phyloP scores from a whole-genome alignment of 31 red algal species.

The Asparagopsis taxiformis region DNA sequence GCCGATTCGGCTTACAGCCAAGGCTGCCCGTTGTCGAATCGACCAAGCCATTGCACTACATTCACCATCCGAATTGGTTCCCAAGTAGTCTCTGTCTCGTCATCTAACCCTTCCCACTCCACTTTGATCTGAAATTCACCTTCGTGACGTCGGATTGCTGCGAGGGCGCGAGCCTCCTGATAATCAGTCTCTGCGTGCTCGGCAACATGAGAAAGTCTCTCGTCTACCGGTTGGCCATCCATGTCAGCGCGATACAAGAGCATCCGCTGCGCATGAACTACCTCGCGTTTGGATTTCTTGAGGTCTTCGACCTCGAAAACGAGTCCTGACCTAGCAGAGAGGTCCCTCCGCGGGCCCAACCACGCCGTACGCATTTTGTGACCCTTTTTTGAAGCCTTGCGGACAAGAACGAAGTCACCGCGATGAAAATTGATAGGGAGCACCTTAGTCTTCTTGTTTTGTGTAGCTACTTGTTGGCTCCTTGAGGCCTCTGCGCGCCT shows the following conservation, averaged over 20 bases:
- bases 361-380: constrained; percentile 27
- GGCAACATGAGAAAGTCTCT: background rate
- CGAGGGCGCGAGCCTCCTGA: background rate
- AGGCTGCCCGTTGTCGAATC: no score
- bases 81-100: constrained; percentile 16
- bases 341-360: constrained; percentile 21
- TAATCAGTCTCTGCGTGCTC: constrained; percentile 15
- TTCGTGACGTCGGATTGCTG: background rate
- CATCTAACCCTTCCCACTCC: constrained; percentile 12
- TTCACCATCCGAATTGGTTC: background rate
- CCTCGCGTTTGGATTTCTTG: constrained; percentile 7
- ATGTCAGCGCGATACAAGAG: constrained; percentile 23
- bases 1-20: no score
- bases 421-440: background rate
- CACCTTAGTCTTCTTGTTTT: constrained; percentile 27
- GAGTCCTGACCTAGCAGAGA: constrained; percentile 2
- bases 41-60: no score
- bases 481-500: background rate
- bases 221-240: constrained; percentile 10
- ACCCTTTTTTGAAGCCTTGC: constrained; percentile 13
- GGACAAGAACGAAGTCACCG: constrained; percentile 46
- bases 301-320: constrained; percentile 44
- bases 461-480: background rate
- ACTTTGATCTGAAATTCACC: background rate
- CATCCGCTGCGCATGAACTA: constrained; percentile 14